Conservation (phyloP, 768 basidiomycete genomes). For the Podaxis pistillaris region DNA sequence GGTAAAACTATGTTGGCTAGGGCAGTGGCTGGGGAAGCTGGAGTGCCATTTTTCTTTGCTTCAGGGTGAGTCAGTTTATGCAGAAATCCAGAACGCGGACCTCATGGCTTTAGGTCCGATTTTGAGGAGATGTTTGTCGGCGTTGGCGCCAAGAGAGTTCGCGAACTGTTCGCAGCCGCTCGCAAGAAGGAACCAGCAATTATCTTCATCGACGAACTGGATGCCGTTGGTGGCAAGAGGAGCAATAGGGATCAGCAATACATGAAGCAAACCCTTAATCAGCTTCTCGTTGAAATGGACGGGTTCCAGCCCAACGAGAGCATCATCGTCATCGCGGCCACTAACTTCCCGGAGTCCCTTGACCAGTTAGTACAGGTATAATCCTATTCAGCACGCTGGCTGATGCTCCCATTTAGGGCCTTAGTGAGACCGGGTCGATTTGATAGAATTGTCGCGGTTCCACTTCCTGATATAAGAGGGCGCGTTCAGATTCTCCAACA, state of each 20-base stretch:
- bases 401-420: slow-evolving; percentile 51
- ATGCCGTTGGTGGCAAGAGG: slow-evolving; percentile 90
- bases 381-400: slow-evolving; percentile 4
- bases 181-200: slow-evolving; percentile 95
- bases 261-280: slow-evolving; percentile 94
- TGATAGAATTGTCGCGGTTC: slow-evolving; percentile 89
- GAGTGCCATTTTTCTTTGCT: slow-evolving; percentile 96
- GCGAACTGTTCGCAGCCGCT: slow-evolving; percentile 92
- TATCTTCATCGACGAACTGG: slow-evolving; percentile 97
- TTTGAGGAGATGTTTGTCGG: slow-evolving; percentile 99
- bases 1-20: slow-evolving; percentile 98
- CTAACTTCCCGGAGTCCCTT: slow-evolving; percentile 93
- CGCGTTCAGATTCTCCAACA: slow-evolving; percentile 91
- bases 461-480: slow-evolving; percentile 92
- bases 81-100: slow-evolving; percentile 3
- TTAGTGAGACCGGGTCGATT: slow-evolving; percentile 96
- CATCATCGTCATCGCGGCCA: slow-evolving; percentile 94
- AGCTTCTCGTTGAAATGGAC: slow-evolving; percentile 95
- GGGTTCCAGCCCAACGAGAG: slow-evolving; percentile 94
- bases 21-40: slow-evolving; percentile 97
- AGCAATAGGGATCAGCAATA: slow-evolving; percentile 82
- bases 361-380: slow-evolving; percentile 63
- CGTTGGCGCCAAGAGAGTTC: slow-evolving; percentile 90
- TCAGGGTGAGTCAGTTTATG: slow-evolving; percentile 59
- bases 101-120: slow-evolving; percentile 58